phyloP scores from a whole-genome alignment of 305 asterid genomes.

The Petunia hybrid region DNA sequence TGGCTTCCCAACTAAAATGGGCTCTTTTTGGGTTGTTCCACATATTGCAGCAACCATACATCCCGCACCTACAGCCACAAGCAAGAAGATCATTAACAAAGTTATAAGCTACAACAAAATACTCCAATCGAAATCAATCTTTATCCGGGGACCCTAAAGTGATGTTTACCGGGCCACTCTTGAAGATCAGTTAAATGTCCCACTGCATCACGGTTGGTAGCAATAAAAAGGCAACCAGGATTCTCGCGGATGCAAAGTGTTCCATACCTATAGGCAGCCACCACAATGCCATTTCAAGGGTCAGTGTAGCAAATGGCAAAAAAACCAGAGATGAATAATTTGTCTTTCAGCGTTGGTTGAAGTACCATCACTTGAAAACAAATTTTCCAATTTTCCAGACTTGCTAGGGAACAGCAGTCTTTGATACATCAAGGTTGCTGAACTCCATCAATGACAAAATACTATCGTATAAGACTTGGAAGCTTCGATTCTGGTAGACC shows the following conservation, averaged over 20 bases:
- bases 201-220: slow-evolving; percentile 89
- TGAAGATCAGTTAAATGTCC: slow-evolving; percentile 88
- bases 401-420: background rate
- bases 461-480: background rate
- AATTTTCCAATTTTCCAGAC: background rate
- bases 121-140: background rate
- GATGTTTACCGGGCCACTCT: slow-evolving; percentile 84
- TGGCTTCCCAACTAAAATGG: slow-evolving; percentile 89
- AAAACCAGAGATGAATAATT: background rate
- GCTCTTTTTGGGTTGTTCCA: slow-evolving; percentile 84
- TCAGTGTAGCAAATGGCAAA: background rate
- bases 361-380: background rate
- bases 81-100: background rate
- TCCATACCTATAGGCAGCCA: slow-evolving; percentile 66
- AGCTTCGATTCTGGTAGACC: background rate
- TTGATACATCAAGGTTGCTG: background rate
- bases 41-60: slow-evolving; percentile 97
- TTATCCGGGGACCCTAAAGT: background rate
- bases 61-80: slow-evolving; percentile 78
- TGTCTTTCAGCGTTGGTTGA: background rate
- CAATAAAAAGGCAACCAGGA: slow-evolving; percentile 95
- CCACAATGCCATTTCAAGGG: background rate
- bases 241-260: slow-evolving; percentile 95
- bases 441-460: background rate
- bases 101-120: background rate